Evolutionary conservation across 495 filamentous ascomycete genomes (phyloP).

Genomic region (Staphylotrichum longicolle): DNA sequence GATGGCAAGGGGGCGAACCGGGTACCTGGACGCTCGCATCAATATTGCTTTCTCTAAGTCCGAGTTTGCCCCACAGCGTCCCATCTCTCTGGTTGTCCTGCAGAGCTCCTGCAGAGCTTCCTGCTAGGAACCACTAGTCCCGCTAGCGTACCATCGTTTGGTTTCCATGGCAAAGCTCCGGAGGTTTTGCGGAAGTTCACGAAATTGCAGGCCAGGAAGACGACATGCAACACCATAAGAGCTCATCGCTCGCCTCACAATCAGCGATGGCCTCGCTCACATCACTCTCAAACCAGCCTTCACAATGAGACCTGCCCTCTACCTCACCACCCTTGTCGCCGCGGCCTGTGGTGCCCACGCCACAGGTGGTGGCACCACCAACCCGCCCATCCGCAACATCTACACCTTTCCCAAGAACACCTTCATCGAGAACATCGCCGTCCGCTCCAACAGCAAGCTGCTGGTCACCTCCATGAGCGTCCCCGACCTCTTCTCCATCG

Average conservation of each 20-base stretch:
- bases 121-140: too few relatives aligned
- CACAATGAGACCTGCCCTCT: background rate
- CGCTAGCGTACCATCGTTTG: too few relatives aligned
- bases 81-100: too few relatives aligned
- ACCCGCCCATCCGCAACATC: slow-evolving; percentile 9
- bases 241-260: too few relatives aligned
- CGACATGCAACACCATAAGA: background rate
- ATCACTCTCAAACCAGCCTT: background rate
- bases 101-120: too few relatives aligned
- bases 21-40: too few relatives aligned
- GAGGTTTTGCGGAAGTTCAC: too few relatives aligned
- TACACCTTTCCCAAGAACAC: slow-evolving; percentile 23
- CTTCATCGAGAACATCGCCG: slow-evolving; percentile 45
- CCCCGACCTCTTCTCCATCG: slow-evolving; percentile 26
- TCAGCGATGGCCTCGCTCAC: background rate
- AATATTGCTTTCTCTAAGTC: too few relatives aligned
- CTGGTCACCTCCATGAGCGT: slow-evolving; percentile 38
- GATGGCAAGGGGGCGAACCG: too few relatives aligned
- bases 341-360: background rate
- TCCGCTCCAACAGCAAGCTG: slow-evolving; percentile 47
- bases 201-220: too few relatives aligned
- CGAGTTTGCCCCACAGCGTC: too few relatives aligned
- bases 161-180: too few relatives aligned
- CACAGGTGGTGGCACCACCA: background rate
- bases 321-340: background rate